phyloP scores from a whole-genome alignment of 441 rosid genomes.

The Adansonia madagascariensis region DNA sequence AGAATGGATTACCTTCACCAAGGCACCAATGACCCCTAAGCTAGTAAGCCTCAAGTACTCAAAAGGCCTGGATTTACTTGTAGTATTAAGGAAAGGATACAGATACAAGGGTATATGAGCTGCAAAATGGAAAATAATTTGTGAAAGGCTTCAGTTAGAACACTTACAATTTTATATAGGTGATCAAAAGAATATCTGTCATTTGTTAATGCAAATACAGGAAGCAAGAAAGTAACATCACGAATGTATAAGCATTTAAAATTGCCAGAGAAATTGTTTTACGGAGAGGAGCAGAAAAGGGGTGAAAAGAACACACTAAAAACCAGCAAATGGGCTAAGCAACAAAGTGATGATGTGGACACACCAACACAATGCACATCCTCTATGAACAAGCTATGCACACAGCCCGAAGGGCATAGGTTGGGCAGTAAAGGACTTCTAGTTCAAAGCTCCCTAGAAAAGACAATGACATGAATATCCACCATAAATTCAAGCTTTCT shows the following conservation, averaged over 20 bases:
- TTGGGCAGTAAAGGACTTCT: neutral
- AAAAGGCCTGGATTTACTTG: slow-evolving; percentile 96
- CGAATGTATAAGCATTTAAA: neutral
- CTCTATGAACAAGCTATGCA: slow-evolving; percentile 2
- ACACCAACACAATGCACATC: slow-evolving; percentile 8
- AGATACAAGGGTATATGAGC: slow-evolving; percentile 98
- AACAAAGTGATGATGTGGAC: slow-evolving; percentile 6
- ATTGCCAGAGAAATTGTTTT: neutral
- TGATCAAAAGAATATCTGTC: neutral
- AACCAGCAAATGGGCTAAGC: neutral
- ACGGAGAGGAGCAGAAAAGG: neutral
- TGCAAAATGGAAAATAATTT: slow-evolving; percentile 41
- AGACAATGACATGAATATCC: neutral
- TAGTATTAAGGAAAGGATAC: slow-evolving; percentile 94
- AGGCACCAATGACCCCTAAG: slow-evolving; percentile 97
- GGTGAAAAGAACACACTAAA: neutral
- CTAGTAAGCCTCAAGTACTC: slow-evolving; percentile 96
- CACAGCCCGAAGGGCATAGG: neutral
- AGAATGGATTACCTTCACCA: slow-evolving; percentile 77
- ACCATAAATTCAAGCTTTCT: neutral
- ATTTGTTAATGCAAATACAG: neutral
- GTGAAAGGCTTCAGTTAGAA: neutral
- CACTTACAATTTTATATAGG: neutral
- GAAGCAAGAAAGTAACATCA: neutral
- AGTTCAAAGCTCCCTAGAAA: neutral